These are phyloP conservation scores for Corymbia citriodora DNA, from an alignment of 441 rosid genomes.

Conservation along the genomic window DNA sequence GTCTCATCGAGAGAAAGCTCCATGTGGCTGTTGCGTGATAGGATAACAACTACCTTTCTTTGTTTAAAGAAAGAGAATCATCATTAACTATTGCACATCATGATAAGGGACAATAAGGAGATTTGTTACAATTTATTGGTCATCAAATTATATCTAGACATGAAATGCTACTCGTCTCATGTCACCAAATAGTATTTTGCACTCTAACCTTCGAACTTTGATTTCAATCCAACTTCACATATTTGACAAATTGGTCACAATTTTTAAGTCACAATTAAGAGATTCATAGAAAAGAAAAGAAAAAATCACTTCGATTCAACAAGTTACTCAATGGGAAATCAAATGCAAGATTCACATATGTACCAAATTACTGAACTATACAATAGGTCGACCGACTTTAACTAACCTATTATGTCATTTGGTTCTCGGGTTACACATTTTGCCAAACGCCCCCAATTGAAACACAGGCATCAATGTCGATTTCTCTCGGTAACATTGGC, in stretches of 20 bases:
- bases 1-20: neutral
- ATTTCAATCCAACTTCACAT: neutral
- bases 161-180: neutral
- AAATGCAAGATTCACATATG: neutral
- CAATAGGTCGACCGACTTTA: neutral
- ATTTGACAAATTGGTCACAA: accelerated
- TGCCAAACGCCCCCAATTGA: neutral
- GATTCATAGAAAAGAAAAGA: accelerated
- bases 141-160: neutral
- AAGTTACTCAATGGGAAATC: neutral
- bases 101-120: accelerated
- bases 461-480: neutral
- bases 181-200: neutral
- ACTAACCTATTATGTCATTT: neutral
- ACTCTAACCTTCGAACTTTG: neutral
- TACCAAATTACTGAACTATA: neutral
- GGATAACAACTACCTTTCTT: neutral
- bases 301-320: neutral
- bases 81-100: accelerated
- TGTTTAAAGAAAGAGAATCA: accelerated
- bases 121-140: too few species aligned
- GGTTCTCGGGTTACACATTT: neutral
- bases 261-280: neutral
- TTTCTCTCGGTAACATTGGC: neutral
- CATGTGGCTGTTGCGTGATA: neutral